A percentile compares a stretch with the other conserved stretches of the same genome.
Conservation (phyloP, 352 stramenopile species). For the Globisporangium barbulae region DNA sequence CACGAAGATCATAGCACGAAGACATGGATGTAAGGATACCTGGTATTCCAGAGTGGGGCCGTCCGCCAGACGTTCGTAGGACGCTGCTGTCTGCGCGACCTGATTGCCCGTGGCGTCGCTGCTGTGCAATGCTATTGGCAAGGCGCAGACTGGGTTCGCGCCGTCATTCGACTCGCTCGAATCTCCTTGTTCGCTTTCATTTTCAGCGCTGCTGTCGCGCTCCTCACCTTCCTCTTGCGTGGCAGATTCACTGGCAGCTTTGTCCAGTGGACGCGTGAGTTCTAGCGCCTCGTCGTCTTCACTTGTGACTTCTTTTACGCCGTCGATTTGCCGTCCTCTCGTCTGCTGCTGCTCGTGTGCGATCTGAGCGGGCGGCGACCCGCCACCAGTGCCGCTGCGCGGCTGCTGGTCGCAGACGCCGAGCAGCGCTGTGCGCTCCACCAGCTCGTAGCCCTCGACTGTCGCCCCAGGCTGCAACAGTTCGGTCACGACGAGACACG, state of each 20-base stretch:
- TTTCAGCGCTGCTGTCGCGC: neutral
- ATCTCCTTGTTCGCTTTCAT: neutral
- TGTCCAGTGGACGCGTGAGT: constrained; percentile 11
- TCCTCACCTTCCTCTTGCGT: neutral
- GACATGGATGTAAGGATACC: constrained; percentile 13
- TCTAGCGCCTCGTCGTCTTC: constrained; percentile 18
- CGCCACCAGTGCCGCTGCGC: neutral
- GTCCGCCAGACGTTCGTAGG: constrained; percentile 16
- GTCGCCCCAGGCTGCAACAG: constrained; percentile 31
- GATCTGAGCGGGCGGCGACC: neutral
- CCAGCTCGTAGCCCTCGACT: constrained; percentile 68
- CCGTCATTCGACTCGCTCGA: neutral
- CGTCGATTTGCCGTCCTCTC: constrained; percentile 14
- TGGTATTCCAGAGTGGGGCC: constrained; percentile 75
- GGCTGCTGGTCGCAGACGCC: constrained; percentile 58
- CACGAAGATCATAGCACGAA: neutral
- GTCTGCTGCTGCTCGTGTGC: constrained; percentile 17
- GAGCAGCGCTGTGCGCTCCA: constrained; percentile 61
- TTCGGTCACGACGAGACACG: constrained; percentile 34
- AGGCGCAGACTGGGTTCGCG: constrained; percentile 1
- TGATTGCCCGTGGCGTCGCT: constrained; percentile 6
- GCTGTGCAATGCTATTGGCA: constrained; percentile 21
- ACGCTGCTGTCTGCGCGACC: neutral
- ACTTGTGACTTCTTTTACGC: neutral
- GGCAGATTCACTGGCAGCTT: neutral